A percentile compares a stretch with the other conserved stretches of the same genome.
These are phyloP conservation scores for Solanum stenotomum DNA, from an alignment of 257 asterid species.

Conservation along the genomic window DNA sequence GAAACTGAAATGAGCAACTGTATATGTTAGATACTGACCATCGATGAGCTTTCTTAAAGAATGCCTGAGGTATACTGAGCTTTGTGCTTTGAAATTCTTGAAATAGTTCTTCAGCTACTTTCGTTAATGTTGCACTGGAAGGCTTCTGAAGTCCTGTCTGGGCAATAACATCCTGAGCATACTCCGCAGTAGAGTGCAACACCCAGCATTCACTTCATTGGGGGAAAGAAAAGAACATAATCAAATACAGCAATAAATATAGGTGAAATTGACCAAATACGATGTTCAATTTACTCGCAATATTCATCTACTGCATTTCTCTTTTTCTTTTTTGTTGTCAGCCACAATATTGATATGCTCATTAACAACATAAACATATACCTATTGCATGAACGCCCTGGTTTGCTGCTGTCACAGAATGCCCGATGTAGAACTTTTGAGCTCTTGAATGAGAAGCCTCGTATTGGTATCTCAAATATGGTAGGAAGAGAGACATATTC, in stretches of 20 bases:
- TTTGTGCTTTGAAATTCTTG: conserved; percentile 59
- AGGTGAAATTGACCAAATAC: background rate
- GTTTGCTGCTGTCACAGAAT: conserved; percentile 79
- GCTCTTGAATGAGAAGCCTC: conserved; percentile 60
- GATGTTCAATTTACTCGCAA: background rate
- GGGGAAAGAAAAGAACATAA: background rate
- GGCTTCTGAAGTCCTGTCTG: conserved; percentile 71
- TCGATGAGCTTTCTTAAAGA: conserved; percentile 81
- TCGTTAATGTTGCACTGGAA: conserved; percentile 33
- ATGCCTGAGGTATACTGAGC: conserved; percentile 40
- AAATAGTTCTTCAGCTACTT: conserved; percentile 71
- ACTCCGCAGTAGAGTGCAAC: conserved; percentile 75
- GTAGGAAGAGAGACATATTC: background rate
- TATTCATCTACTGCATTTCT: background rate
- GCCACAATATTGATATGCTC: background rate
- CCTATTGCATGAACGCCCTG: conserved; percentile 62
- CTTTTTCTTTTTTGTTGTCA: background rate
- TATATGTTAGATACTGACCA: conserved; percentile 40
- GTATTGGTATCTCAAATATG: conserved; percentile 55
- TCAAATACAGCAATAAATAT: background rate
- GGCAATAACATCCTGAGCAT: conserved; percentile 57
- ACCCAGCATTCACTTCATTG: conserved; percentile 70
- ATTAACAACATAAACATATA: conserved; percentile 10
- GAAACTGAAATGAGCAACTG: background rate
- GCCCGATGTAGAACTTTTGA: conserved; percentile 71